Conservation (phyloP, 805 yeast species). For the Lipomyces sp. region DNA sequence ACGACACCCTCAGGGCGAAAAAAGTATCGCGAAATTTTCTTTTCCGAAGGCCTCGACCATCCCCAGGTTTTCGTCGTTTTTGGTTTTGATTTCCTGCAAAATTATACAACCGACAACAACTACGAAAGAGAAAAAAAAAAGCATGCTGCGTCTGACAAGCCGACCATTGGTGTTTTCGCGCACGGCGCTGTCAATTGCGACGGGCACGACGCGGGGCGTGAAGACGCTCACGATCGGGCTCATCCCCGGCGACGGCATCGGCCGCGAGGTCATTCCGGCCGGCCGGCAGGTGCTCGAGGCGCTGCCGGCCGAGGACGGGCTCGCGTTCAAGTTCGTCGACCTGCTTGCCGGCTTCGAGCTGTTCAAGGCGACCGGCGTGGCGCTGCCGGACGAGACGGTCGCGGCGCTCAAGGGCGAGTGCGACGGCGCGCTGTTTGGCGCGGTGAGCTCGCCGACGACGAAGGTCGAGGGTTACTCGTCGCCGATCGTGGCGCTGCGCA, state of each 20-base stretch:
- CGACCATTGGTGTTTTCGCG: background rate
- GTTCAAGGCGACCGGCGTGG: constrained; percentile 91
- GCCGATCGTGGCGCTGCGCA: constrained; percentile 97
- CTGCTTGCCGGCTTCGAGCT: constrained; percentile 93
- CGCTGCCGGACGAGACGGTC: constrained; percentile 91
- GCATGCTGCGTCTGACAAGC: too few relatives aligned
- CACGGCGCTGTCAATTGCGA: background rate
- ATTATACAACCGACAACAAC: too few relatives aligned
- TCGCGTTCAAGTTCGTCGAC: constrained; percentile 80
- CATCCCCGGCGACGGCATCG: constrained; percentile 98
- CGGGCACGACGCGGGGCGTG: constrained; percentile 10
- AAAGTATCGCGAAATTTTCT: too few relatives aligned
- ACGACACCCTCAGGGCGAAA: too few relatives aligned
- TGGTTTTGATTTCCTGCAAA: too few relatives aligned
- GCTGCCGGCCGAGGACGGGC: constrained; percentile 69
- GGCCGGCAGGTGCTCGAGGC: constrained; percentile 84
- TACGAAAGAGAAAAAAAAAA: too few relatives aligned
- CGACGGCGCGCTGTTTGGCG: constrained; percentile 97
- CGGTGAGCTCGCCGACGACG: constrained; percentile 88
- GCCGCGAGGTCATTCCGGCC: constrained; percentile 94
- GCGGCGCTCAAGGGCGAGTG: constrained; percentile 71
- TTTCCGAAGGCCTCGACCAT: too few relatives aligned
- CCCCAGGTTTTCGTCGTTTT: too few relatives aligned
- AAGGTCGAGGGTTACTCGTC: constrained; percentile 97
- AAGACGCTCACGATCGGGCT: constrained; percentile 46